Evolutionary conservation across 2,329 filamentous ascomycete species (phyloP), one percentile per base, ranked within the genome.

Genomic region (Aspergillus texensis): DNA sequence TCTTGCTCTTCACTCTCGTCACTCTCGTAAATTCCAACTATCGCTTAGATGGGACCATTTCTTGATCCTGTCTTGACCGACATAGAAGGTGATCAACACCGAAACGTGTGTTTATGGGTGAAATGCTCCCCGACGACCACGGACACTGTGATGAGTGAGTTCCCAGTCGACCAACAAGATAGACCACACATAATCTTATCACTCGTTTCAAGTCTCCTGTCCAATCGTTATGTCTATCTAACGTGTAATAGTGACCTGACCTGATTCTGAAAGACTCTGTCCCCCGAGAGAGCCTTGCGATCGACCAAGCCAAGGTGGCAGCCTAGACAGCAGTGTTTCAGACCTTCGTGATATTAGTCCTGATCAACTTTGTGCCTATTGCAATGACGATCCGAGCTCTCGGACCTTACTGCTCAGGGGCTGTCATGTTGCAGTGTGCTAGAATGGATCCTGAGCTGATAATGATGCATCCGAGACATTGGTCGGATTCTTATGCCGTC

Each of bases 381-480:
- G 16, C 16, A 1, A 19, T 19, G 16, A 6, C 6, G 16, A 3
- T 8, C 36, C 16, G 8, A 9, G 36, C 19, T 14, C 0, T 2
- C 19, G 36, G 36, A 2, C 36, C 8, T 6, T 39, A 16, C 16
- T 19, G 36, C 36, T 19, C 6, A 16, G 36, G 16, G 6, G 6
- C 16, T 6, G 16, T 39, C 16, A 3, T 19, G 6, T 8, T 16
- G 5, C 16, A 9, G 6, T 39, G 36, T 19, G 2, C 6, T 9
- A 6, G 8, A 3, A 14, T 19, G 6, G 3, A 8, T 3, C 5
- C 6, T 1, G 16, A 3, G 1, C 4, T 19, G 36, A 8, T 16
- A 39, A 16, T 19, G 6, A 39, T 19, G 36, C 14, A 6, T 16
- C 36, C 5, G 9, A 6, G 8, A 19, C 2, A 1, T 19, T 0